Base-by-base conservation (phyloP, 768 basidiomycete species). In the Boletus fagicola region DNA sequence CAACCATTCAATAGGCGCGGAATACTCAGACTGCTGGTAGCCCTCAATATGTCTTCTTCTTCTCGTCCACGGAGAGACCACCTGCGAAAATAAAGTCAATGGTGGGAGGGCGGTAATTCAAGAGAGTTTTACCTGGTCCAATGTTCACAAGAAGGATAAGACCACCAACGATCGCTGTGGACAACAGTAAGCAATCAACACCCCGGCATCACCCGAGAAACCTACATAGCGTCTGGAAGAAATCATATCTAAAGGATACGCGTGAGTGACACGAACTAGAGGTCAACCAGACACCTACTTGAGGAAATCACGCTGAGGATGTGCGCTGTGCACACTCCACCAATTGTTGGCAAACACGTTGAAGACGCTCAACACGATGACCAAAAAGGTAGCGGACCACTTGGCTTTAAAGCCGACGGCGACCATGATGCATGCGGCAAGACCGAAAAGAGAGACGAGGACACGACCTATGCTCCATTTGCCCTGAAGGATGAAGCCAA, bases 341-440 rank as follows among this genome's bases (percentile, higher is more conserved):
- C 92, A 99, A 76, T 98, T 97, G 81, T 99, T 99, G 74, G 90
- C 92, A 66, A 96, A 92, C 35, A 96, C 94, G 71, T 99, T 99
- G 87, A 98, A 98, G 65, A 92, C 73, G 69, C 90, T 92, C 67
- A 99, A 75, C 4, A 94, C 81, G 61, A 97, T 74, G 58, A 98
- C 95, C 59, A 99, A 83, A 85, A 98, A 98, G 13, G 87, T 84
- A 3, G 96, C 96, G 15, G 92, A 94, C 92, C 94, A 97, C 77
- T 98, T 98, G 66, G 97, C 96, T 77, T 98, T 98, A 86, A 98
- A 98, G 45, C 97, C 97, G 59, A 98, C 82, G 11, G 95, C 97
- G 48, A 99, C 95, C 92, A 96, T 98, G 68, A 84, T 75, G 68
- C 97, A 98, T 5, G 95, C 94, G 15, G 82, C 89, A 44, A 99